phyloP scores from a whole-genome alignment of 768 basidiomycete genomes.

The Panaeolus papilionaceus region DNA sequence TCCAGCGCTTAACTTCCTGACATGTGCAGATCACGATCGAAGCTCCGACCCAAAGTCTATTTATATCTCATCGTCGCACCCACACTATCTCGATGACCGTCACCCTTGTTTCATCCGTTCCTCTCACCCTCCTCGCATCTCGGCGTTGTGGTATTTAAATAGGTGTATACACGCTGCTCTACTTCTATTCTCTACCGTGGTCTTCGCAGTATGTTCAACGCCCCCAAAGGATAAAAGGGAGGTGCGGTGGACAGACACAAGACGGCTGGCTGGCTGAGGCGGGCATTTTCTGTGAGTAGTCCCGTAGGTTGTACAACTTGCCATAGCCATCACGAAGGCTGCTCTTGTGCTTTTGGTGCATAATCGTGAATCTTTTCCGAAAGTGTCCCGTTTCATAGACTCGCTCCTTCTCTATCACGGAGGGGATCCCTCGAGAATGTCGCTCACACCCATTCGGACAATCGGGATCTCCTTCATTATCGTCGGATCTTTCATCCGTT shows the following conservation, averaged over 20 bases:
- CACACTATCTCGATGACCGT: too few species aligned
- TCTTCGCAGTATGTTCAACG: not conserved
- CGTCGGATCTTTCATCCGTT: slow-evolving; percentile 38
- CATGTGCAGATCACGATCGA: not conserved
- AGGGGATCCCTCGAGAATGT: not conserved
- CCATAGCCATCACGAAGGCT: not conserved
- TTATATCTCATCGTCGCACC: not conserved
- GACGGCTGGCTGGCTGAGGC: not conserved
- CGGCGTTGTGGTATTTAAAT: not conserved
- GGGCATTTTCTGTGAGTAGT: not conserved
- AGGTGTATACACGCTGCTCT: not conserved
- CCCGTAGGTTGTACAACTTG: not conserved
- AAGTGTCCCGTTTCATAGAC: not conserved
- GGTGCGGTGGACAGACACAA: not conserved
- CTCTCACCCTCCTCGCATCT: not conserved
- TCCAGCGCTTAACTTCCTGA: not conserved
- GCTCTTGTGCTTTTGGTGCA: not conserved
- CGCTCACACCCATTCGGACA: not conserved
- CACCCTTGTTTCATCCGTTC: not conserved
- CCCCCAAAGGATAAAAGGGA: not conserved
- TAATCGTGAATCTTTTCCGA: not conserved
- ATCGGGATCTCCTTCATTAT: slow-evolving; percentile 37
- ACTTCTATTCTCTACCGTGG: not conserved
- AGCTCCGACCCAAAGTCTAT: not conserved
- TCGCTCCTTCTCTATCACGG: not conserved